Evolutionary conservation across 2,329 filamentous ascomycete species (phyloP), one percentile per base, ranked within the genome.

Genomic region (Colletotrichum sp.): DNA sequence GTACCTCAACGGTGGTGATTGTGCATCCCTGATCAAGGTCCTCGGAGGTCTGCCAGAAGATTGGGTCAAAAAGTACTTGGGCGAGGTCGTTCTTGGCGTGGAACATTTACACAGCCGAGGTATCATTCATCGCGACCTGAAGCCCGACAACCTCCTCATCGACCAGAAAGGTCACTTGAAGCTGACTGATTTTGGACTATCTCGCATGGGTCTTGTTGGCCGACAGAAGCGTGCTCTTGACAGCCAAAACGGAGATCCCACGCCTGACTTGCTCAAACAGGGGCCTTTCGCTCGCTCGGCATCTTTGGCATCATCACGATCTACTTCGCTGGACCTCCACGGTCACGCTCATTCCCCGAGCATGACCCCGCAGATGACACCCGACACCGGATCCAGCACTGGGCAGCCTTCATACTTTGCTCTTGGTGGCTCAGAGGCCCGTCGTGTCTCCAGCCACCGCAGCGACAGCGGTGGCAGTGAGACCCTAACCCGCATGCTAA

Each of bases 1-100:
- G 83, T 99, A 99, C 85, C 89, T 99, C 73, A 99, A 98, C 80
- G 97, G 97, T 43, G 97, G 97, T 61, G 97, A 99, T 81, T 99
- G 96, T 83, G 97, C 97, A 65, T 98, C 97, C 8, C 89, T 99
- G 69, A 97, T 98, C 86, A 99, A 98, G 83, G 93, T 98, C 30
- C 90, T 99, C 2, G 96, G 96, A 34, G 96, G 95, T 4, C 89
- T 99, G 26, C 94, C 96, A 0, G 97, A 99, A 86, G 96, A 98
- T 79, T 99, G 97, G 97, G 96, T 95, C 5, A 97, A 97, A 87
- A 98, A 98, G 83, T 99, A 99, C 82, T 90, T 98, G 52, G 97
- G 95, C 5, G 97, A 99, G 85, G 96, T 99, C 60, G 93, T 99
- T 67, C 89, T 98, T n/a, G 97, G 97, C 21, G 95, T 99, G 48